A percentile compares a stretch with the other conserved stretches of the same genome.
Evolutionary conservation across 768 basidiomycete species (phyloP).

Genomic region (Mycena kentingensis): DNA sequence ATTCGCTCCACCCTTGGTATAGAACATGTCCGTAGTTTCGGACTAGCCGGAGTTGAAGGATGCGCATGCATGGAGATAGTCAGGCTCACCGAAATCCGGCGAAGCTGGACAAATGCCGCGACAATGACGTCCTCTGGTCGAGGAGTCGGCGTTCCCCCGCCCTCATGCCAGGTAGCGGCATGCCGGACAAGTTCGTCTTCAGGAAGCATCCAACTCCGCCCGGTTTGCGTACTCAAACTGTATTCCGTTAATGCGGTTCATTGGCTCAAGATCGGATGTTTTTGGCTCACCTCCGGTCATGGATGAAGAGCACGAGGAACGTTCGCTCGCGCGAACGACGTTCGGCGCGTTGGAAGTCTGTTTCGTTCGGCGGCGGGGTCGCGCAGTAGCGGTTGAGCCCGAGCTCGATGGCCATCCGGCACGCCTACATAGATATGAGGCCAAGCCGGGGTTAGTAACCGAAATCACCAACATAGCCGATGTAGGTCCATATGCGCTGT

Average conservation of each 20-base stretch:
- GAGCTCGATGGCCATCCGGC: constrained; percentile 86
- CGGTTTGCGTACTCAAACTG: constrained; percentile 83
- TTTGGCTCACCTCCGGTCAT: constrained; percentile 54
- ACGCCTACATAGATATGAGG: constrained; percentile 52
- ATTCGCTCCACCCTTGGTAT: constrained; percentile 48
- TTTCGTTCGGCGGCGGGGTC: constrained; percentile 58
- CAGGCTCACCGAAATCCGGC: constrained; percentile 71
- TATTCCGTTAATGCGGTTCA: too few relatives aligned
- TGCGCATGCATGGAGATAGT: neutral
- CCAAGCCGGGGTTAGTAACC: neutral
- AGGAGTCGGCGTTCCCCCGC: constrained; percentile 47
- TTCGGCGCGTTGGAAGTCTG: constrained; percentile 66
- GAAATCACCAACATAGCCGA: constrained; percentile 66
- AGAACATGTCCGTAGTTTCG: constrained; percentile 78
- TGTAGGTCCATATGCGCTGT: constrained; percentile 84
- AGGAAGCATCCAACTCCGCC: constrained; percentile 85
- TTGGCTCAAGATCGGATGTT: too few relatives aligned
- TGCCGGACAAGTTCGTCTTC: constrained; percentile 80
- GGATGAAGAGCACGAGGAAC: constrained; percentile 83
- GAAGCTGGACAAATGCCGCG: constrained; percentile 73
- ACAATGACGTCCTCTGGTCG: constrained; percentile 84
- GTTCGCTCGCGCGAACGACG: constrained; percentile 85
- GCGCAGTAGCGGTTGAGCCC: constrained; percentile 71
- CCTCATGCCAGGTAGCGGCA: constrained; percentile 70
- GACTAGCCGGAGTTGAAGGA: constrained; percentile 43